Conservation (phyloP, 306 rosid genomes). For the Aeschynomene evenia region DNA sequence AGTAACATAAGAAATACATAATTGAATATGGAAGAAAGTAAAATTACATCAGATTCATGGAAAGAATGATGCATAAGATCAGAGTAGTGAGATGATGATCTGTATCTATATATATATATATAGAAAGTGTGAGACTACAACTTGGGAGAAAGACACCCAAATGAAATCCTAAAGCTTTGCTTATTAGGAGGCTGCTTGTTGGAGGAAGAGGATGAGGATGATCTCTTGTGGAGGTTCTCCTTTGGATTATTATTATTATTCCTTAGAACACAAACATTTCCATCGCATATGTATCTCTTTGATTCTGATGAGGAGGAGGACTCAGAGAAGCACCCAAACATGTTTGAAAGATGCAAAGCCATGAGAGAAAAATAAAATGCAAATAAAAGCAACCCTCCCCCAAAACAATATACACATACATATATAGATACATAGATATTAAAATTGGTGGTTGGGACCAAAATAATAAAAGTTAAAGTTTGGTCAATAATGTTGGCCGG, state of each 20-base stretch:
- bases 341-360: conserved; percentile 43
- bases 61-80: neutral
- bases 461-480: neutral
- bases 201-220: neutral
- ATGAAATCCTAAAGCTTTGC: conserved; percentile 8
- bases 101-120: neutral
- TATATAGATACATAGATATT: neutral
- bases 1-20: neutral
- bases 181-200: conserved; percentile 20
- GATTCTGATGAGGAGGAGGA: conserved; percentile 26
- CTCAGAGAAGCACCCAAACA: conserved; percentile 56
- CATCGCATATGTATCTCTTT: conserved; percentile 49
- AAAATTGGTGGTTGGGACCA: neutral
- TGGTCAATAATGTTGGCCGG: conserved; percentile 36
- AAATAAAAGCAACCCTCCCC: neutral
- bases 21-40: neutral
- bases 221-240: neutral
- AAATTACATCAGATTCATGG: neutral
- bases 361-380: neutral
- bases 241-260: too few species aligned
- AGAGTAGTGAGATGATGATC: too few species aligned
- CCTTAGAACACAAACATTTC: conserved; percentile 56
- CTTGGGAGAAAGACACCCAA: conserved; percentile 11
- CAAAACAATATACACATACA: neutral
- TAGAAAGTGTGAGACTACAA: neutral